Base-by-base conservation (phyloP, 208 protist genomes). In the Trypanosoma boissoni region DNA sequence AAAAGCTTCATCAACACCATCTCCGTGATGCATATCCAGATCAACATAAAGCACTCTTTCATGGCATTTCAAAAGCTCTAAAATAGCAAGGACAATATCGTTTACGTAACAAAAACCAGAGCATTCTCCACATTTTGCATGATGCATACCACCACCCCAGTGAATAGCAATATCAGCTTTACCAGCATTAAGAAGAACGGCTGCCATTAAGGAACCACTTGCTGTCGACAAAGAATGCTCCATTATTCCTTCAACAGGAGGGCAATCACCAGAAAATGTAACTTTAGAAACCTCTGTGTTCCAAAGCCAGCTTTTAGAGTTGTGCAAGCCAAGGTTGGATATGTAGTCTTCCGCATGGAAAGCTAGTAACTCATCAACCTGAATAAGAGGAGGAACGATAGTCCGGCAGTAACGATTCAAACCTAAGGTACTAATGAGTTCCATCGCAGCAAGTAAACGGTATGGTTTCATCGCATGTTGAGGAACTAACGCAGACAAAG, bases 21-120 rank as follows among this genome's bases (percentile, higher is more conserved):
- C 99, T 45, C 99, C 99, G 75, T 99, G 99, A 83, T 99, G 99
- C 76, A 99, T 96, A 76, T 99, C 99, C 59, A 99, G 98, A 76
- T 99, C 99, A 42, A 99, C 95, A 76, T 99, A 99, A 23, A 99
- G 73, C 24, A 99, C 98, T 52, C 98, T 86, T 51, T 91, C 72
- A 52, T 92, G 78, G 54, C 82, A 90, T 61, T 99, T 99, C 37
- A 99, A 82, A n/a, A 99, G 91, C 80, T 99, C 98, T 23, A 99
- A 64, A 62, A 99, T 99, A 8, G 78, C 97, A 23, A 99, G 76
- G 2, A 99, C 99, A 65, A 99, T 99, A 82, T 99, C 99, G 72
- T 99, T 99, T 7, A 99, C 88, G 73, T 99, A 99, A 88, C 99
- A 99, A 78, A 99, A 99, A 10, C 99, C 99, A 37, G 84, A 94